Percentiles rank a stretch among this genome's conserved stretches.
Conservation (phyloP, 192 early-diverging fungal species). For the Linnemannia schmuckeri region DNA sequence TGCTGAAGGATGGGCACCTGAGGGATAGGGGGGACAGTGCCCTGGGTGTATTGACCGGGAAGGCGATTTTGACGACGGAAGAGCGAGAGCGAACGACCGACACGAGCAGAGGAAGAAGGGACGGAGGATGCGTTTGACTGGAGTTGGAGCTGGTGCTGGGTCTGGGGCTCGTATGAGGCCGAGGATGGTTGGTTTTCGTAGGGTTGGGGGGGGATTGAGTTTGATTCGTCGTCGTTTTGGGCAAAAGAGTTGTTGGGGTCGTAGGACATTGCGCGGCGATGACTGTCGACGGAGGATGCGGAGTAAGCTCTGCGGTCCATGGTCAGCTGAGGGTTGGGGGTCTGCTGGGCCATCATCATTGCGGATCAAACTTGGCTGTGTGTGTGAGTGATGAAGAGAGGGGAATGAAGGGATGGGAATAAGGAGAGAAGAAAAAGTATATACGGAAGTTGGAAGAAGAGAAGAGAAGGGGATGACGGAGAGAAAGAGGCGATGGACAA, state of each 20-base stretch:
- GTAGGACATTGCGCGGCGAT: constrained; percentile 49
- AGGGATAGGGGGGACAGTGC: constrained; percentile 50
- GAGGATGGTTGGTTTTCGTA: background rate
- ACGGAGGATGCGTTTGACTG: background rate
- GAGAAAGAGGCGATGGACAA: background rate
- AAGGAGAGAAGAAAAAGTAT: background rate
- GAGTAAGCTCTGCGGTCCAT: constrained; percentile 34
- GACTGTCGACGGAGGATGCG: constrained; percentile 23
- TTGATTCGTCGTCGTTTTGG: constrained; percentile 23
- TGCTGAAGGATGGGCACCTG: constrained; percentile 48
- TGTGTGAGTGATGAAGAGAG: background rate
- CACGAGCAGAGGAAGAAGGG: background rate
- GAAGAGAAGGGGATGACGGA: background rate
- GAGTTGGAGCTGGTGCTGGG: constrained; percentile 14
- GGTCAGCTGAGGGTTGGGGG: constrained; percentile 8
- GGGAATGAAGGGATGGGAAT: constrained; percentile 3
- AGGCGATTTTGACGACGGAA: constrained; percentile 40
- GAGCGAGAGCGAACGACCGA: constrained; percentile 44
- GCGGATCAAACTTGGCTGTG: background rate
- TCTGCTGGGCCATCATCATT: constrained; percentile 29
- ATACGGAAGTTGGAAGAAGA: background rate
- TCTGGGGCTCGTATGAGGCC: background rate
- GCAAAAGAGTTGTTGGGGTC: constrained; percentile 20
- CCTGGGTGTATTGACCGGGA: constrained; percentile 37
- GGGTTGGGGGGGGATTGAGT: constrained; percentile 36